Evolutionary conservation across 2,329 filamentous ascomycete genomes (phyloP).

Genomic region (Sclerotinia minor): DNA sequence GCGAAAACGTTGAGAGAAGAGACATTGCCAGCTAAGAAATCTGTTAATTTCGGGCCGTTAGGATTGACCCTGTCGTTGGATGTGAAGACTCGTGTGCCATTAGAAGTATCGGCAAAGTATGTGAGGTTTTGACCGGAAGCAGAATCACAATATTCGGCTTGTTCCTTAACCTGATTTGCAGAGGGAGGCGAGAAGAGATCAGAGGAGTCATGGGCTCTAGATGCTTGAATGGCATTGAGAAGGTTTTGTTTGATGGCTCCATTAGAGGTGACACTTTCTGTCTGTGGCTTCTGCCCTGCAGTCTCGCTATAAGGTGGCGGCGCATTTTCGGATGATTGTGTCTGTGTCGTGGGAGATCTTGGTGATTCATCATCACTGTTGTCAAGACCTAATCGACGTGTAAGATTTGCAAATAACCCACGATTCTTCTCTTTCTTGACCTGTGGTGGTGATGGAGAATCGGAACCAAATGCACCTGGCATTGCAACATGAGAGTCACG

Average conservation of each 20-base stretch:
- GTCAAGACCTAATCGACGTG: constrained; percentile 68
- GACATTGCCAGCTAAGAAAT: constrained; percentile 63
- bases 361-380: constrained; percentile 33
- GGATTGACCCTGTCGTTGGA: constrained; percentile 51
- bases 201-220: constrained; percentile 72
- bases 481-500: constrained; percentile 52
- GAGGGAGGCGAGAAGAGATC: constrained; percentile 71
- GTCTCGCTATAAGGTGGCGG: constrained; percentile 37
- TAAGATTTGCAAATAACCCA: constrained; percentile 66
- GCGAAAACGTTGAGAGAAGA: constrained; percentile 68
- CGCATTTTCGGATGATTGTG: constrained; percentile 26
- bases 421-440: constrained; percentile 47
- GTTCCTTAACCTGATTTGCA: constrained; percentile 74
- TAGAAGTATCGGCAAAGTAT: constrained; percentile 67
- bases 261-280: constrained; percentile 57
- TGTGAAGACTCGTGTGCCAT: constrained; percentile 74
- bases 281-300: constrained; percentile 27
- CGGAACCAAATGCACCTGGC: constrained; percentile 69
- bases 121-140: constrained; percentile 71
- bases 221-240: constrained; percentile 74
- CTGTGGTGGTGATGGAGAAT: constrained; percentile 54
- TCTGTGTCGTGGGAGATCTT: constrained; percentile 8
- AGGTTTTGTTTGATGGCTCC: constrained; percentile 68
- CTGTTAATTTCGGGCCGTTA: constrained; percentile 49
- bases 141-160: constrained; percentile 82